These are phyloP conservation scores for Tuber indicum DNA, from an alignment of 495 filamentous ascomycete species.

Conservation along the genomic window DNA sequence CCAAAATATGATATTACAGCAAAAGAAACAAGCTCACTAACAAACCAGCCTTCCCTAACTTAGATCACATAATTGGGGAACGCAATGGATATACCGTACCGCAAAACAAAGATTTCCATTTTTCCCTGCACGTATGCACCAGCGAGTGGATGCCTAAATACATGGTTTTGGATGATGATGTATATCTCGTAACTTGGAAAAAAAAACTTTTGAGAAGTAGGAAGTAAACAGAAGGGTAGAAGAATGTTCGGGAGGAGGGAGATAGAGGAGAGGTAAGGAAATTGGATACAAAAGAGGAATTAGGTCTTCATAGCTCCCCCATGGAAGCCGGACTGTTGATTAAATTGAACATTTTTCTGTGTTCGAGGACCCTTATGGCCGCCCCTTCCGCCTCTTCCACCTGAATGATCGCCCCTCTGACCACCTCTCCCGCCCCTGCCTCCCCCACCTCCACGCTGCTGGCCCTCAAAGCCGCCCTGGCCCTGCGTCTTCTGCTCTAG, in stretches of 20 bases:
- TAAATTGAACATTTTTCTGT: constrained; percentile 41
- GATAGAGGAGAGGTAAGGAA: neutral
- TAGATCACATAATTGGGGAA: neutral
- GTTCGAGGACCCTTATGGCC: constrained; percentile 35
- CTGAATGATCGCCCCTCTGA: constrained; percentile 57
- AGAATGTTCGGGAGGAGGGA: neutral
- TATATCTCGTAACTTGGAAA: constrained; percentile 14
- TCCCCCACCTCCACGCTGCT: constrained; percentile 67
- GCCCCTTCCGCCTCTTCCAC: constrained; percentile 43
- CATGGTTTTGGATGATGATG: constrained; percentile 27
- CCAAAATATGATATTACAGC: neutral
- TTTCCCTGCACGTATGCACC: constrained; percentile 37
- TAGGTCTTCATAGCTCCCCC: constrained; percentile 42
- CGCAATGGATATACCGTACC: neutral
- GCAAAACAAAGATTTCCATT: constrained; percentile 35
- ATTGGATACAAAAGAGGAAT: constrained; percentile 11
- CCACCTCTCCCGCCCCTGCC: constrained; percentile 60
- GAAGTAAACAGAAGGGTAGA: constrained; percentile 7
- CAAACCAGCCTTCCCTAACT: neutral
- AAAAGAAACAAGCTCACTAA: neutral
- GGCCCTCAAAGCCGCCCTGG: constrained; percentile 88
- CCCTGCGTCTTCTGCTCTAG: constrained; percentile 95
- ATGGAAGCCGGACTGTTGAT: constrained; percentile 42
- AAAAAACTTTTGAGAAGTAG: constrained; percentile 29
- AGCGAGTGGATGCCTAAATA: constrained; percentile 39